phyloP scores from a whole-genome alignment of 164 flowering plant genomes.

The Buxus sempervirens region DNA sequence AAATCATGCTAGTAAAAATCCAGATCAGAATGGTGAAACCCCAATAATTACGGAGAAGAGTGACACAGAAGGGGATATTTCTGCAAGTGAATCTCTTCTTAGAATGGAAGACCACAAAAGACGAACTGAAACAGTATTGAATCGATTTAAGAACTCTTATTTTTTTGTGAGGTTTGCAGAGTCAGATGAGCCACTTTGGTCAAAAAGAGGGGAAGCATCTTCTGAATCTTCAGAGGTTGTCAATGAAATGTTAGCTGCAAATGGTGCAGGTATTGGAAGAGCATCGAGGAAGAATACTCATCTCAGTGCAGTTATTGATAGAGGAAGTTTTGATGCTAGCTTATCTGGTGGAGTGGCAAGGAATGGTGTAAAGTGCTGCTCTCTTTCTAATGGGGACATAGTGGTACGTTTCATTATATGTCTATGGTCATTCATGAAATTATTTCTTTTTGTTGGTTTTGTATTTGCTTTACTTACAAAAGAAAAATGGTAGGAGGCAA shows the following conservation, averaged over 20 bases:
- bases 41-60: slow-evolving; percentile 19
- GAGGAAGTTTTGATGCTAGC: slow-evolving; percentile 74
- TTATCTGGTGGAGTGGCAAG: slow-evolving; percentile 86
- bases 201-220: slow-evolving; percentile 41
- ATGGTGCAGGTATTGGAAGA: slow-evolving; percentile 22
- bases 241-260: slow-evolving; percentile 20
- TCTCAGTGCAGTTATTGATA: slow-evolving; percentile 60
- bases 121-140: slow-evolving; percentile 60
- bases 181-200: slow-evolving; percentile 77
- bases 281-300: slow-evolving; percentile 21
- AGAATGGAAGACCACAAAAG: slow-evolving; percentile 77
- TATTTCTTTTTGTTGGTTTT: slow-evolving; percentile 1
- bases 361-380: slow-evolving; percentile 57
- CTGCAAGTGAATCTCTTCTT: slow-evolving; percentile 77
- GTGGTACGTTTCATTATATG: slow-evolving; percentile 57
- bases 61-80: slow-evolving; percentile 42
- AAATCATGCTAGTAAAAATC: slow-evolving; percentile 26
- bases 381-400: slow-evolving; percentile 89
- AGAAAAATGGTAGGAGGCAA: background rate
- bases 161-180: slow-evolving; percentile 86
- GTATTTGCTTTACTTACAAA: background rate
- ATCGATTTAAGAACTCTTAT: slow-evolving; percentile 72
- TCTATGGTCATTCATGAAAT: background rate
- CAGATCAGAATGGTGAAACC: slow-evolving; percentile 38
- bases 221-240: slow-evolving; percentile 25